Evolutionary conservation across 768 basidiomycete species (phyloP).

Genomic region (Suillus clintonianus): DNA sequence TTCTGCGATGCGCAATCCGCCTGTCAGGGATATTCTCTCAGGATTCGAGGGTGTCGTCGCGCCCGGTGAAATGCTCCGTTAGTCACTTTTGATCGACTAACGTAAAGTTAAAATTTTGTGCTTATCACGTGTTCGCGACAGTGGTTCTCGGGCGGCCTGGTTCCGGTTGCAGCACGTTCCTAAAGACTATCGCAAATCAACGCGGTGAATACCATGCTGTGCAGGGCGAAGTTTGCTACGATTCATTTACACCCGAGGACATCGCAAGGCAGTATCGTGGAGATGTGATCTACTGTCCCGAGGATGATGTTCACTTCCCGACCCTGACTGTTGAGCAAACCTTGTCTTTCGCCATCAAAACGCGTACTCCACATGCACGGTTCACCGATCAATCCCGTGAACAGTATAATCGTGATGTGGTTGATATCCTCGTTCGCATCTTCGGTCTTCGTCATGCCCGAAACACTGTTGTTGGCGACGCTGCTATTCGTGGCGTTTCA

Average conservation of each 20-base stretch:
- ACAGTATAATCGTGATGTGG: slow-evolving; percentile 56
- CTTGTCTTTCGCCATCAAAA: slow-evolving; percentile 67
- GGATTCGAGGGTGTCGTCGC: slow-evolving; percentile 58
- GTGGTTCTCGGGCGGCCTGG: slow-evolving; percentile 81
- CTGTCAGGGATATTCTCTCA: slow-evolving; percentile 53
- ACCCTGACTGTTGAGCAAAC: slow-evolving; percentile 83
- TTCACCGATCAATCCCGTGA: slow-evolving; percentile 66
- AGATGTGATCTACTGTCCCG: slow-evolving; percentile 61
- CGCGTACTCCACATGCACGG: slow-evolving; percentile 72
- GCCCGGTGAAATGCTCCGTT: slow-evolving; percentile 72
- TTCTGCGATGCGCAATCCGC: slow-evolving; percentile 56
- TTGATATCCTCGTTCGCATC: slow-evolving; percentile 68
- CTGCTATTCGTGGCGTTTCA: slow-evolving; percentile 79
- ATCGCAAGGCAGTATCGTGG: slow-evolving; percentile 79
- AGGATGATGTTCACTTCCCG: slow-evolving; percentile 81
- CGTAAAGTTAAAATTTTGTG: neutral
- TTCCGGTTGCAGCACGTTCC: slow-evolving; percentile 83
- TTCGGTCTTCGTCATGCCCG: slow-evolving; percentile 83
- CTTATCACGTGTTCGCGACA: neutral
- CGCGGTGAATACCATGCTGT: slow-evolving; percentile 65
- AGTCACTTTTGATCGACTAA: slow-evolving; percentile 28
- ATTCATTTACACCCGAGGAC: slow-evolving; percentile 73
- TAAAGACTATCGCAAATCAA: slow-evolving; percentile 81
- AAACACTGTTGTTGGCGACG: slow-evolving; percentile 82
- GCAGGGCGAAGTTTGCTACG: slow-evolving; percentile 76